Evolutionary conservation across 306 rosid genomes (phyloP).

Genomic region (Prunus mongolica): DNA sequence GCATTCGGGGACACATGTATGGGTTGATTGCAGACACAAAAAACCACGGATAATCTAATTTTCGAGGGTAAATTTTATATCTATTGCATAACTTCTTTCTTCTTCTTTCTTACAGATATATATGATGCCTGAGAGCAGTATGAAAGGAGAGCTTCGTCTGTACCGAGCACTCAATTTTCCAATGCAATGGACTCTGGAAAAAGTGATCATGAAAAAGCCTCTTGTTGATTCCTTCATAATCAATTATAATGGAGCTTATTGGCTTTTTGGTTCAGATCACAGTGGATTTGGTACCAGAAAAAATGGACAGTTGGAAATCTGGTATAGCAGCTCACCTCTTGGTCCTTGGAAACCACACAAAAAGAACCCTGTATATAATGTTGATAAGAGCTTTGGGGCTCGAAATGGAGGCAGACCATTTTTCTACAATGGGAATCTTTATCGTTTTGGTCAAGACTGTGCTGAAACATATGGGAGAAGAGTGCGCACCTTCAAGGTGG

Average conservation of each 20-base stretch:
- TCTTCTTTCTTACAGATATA: slow-evolving; percentile 52
- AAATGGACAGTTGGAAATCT: slow-evolving; percentile 90
- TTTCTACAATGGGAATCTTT: slow-evolving; percentile 62
- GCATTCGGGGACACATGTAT: neutral
- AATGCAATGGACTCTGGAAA: slow-evolving; percentile 77
- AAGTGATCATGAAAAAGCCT: slow-evolving; percentile 73
- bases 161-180: slow-evolving; percentile 79
- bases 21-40: neutral
- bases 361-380: slow-evolving; percentile 79
- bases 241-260: slow-evolving; percentile 52
- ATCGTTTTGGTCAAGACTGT: slow-evolving; percentile 92
- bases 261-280: slow-evolving; percentile 97
- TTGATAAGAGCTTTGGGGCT: slow-evolving; percentile 76
- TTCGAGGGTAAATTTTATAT: neutral
- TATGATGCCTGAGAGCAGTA: slow-evolving; percentile 92
- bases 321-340: slow-evolving; percentile 82
- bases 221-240: slow-evolving; percentile 73
- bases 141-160: slow-evolving; percentile 85
- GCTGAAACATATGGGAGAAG: slow-evolving; percentile 88
- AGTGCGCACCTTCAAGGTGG: slow-evolving; percentile 70
- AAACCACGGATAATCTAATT: slow-evolving; percentile 1
- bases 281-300: slow-evolving; percentile 77
- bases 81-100: neutral
- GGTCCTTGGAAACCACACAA: slow-evolving; percentile 95
- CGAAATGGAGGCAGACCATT: slow-evolving; percentile 99